phyloP scores from a whole-genome alignment of 768 basidiomycete genomes.

The Hydnum rufescens region DNA sequence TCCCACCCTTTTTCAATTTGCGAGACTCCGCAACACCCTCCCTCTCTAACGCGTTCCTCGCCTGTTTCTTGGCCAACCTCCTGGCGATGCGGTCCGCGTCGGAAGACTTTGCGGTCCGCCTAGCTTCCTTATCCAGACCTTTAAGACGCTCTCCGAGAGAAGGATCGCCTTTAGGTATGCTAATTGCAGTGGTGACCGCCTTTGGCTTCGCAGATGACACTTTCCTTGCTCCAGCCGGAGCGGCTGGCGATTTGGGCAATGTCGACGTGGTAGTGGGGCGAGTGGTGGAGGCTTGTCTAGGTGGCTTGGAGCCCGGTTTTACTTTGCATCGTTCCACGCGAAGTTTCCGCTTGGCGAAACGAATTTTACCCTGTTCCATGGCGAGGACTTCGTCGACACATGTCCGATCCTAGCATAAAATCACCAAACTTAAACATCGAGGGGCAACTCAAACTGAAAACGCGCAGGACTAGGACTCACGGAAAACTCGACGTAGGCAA shows the following conservation, averaged over 20 bases:
- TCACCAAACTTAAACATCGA: not conserved
- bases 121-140: constrained; percentile 62
- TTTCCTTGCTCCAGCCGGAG: constrained; percentile 14
- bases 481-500: constrained; percentile 49
- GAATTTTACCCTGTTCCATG: constrained; percentile 53
- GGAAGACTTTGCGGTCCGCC: constrained; percentile 61
- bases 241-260: constrained; percentile 9
- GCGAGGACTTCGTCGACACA: constrained; percentile 88
- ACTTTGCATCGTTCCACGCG: constrained; percentile 78
- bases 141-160: constrained; percentile 58
- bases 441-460: not conserved
- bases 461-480: constrained; percentile 26
- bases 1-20: constrained; percentile 1
- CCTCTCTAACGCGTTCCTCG: constrained; percentile 15
- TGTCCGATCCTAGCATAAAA: constrained; percentile 46
- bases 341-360: constrained; percentile 82
- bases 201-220: constrained; percentile 9
- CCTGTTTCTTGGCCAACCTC: constrained; percentile 79
- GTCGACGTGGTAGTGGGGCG: constrained; percentile 4
- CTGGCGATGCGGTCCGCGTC: constrained; percentile 69
- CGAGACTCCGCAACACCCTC: constrained; percentile 2
- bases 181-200: constrained; percentile 2
- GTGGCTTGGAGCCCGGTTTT: constrained; percentile 6
- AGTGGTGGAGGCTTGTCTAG: not conserved
- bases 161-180: constrained; percentile 38